phyloP scores from a whole-genome alignment of 441 rosid species.

The Melastoma candidum region DNA sequence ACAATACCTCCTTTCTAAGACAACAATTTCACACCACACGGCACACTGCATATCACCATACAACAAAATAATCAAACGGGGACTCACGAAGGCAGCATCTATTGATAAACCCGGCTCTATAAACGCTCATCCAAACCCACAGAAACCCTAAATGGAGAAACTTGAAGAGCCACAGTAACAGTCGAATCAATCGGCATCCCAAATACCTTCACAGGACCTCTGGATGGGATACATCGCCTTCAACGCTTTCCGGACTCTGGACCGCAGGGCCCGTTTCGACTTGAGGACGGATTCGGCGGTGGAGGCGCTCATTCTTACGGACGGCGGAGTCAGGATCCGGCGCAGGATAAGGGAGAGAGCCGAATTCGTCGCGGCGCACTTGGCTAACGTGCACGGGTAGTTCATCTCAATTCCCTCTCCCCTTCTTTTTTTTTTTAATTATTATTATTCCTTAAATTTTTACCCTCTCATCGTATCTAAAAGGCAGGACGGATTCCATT shows the following conservation, averaged over 20 bases:
- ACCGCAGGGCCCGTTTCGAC: slow-evolving; percentile 52
- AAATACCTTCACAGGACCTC: slow-evolving; percentile 55
- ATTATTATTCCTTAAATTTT: too few species aligned
- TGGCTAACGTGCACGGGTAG: slow-evolving; percentile 10
- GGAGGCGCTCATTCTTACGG: slow-evolving; percentile 21
- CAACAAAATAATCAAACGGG: too few species aligned
- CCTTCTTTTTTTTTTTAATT: background rate
- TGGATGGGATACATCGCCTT: slow-evolving; percentile 68
- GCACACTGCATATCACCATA: too few species aligned
- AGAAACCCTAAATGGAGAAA: too few species aligned
- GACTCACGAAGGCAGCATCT: too few species aligned
- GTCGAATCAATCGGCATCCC: background rate
- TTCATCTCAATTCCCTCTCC: slow-evolving; percentile 2
- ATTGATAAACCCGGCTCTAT: too few species aligned
- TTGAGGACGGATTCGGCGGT: slow-evolving; percentile 37
- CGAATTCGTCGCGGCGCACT: slow-evolving; percentile 1
- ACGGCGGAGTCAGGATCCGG: slow-evolving; percentile 10
- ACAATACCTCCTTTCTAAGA: too few species aligned
- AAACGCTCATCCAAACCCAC: too few species aligned
- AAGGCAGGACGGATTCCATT: too few species aligned
- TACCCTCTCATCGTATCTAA: too few species aligned
- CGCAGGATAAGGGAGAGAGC: slow-evolving; percentile 6
- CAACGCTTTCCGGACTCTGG: slow-evolving; percentile 60
- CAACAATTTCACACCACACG: too few species aligned
- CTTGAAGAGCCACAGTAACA: background rate